These are phyloP conservation scores for Phytophthora megakarya DNA, from an alignment of 352 stramenopile species.

Conservation along the genomic window DNA sequence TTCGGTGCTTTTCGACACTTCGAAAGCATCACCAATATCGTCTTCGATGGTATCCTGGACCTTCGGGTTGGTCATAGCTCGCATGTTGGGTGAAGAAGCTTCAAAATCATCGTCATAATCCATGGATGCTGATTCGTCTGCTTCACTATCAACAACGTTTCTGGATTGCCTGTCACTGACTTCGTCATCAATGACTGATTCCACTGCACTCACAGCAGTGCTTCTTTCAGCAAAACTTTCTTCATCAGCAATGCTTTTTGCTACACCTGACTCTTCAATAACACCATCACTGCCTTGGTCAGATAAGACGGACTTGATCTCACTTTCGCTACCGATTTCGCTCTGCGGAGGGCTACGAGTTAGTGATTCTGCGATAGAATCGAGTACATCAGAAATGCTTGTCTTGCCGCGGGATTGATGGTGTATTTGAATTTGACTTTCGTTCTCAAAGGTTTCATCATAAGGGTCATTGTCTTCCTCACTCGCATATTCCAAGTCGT, in stretches of 20 bases:
- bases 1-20: neutral
- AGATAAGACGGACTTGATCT: slow-evolving; percentile 18
- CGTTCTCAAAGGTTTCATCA: slow-evolving; percentile 51
- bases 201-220: slow-evolving; percentile 2
- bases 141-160: slow-evolving; percentile 1
- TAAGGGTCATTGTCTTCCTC: slow-evolving; percentile 34
- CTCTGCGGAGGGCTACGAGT: neutral
- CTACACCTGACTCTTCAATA: neutral
- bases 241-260: slow-evolving; percentile 15
- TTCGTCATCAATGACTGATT: slow-evolving; percentile 20
- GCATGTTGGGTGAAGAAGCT: slow-evolving; percentile 27
- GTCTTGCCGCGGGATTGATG: neutral
- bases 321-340: slow-evolving; percentile 14
- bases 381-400: neutral
- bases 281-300: neutral
- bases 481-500: slow-evolving; percentile 20
- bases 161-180: neutral
- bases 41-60: neutral
- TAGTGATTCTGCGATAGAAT: slow-evolving; percentile 5
- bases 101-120: slow-evolving; percentile 60
- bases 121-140: slow-evolving; percentile 22
- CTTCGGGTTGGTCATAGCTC: neutral
- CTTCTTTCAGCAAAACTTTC: slow-evolving; percentile 19
- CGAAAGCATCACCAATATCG: neutral
- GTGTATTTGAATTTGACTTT: slow-evolving; percentile 24